These are phyloP conservation scores for Rhizopogon sp. DNA, from an alignment of 768 basidiomycete species.

Conservation along the genomic window DNA sequence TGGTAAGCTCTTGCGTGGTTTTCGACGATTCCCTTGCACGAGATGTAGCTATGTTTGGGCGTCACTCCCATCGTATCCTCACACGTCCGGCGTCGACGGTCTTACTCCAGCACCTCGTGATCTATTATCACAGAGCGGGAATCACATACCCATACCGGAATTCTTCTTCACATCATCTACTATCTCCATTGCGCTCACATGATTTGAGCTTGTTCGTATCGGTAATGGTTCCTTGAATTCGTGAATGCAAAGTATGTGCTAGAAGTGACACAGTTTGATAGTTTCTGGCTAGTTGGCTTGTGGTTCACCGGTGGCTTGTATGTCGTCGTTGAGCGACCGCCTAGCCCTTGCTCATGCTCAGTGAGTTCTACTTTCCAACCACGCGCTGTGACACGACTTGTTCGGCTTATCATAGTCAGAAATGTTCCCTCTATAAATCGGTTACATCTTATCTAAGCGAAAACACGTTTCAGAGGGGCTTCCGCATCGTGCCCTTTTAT, in stretches of 20 bases:
- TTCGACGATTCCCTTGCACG: slow-evolving; percentile 24
- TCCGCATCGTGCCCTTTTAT: not conserved
- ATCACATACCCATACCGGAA: slow-evolving; percentile 19
- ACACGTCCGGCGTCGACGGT: too few species aligned
- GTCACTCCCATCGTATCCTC: too few species aligned
- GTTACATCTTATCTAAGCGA: slow-evolving; percentile 12
- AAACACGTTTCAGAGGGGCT: not conserved
- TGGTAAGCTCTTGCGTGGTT: slow-evolving; percentile 23
- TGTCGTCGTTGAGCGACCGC: not conserved
- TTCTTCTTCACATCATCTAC: slow-evolving; percentile 30
- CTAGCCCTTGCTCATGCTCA: not conserved
- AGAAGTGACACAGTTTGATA: not conserved
- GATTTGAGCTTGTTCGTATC: slow-evolving; percentile 26
- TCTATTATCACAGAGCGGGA: slow-evolving; percentile 8
- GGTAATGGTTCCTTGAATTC: slow-evolving; percentile 22
- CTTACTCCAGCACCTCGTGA: not conserved
- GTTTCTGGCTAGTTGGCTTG: not conserved
- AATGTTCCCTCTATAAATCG: not conserved
- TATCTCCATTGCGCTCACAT: slow-evolving; percentile 30
- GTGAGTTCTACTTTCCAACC: not conserved
- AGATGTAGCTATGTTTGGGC: slow-evolving; percentile 18
- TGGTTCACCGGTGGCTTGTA: not conserved
- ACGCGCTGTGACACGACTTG: not conserved
- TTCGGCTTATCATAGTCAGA: not conserved
- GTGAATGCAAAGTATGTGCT: too few species aligned